Evolutionary conservation across 192 early-diverging fungal species (phyloP).

Genomic region (Borealophlyctis nickersoniae): DNA sequence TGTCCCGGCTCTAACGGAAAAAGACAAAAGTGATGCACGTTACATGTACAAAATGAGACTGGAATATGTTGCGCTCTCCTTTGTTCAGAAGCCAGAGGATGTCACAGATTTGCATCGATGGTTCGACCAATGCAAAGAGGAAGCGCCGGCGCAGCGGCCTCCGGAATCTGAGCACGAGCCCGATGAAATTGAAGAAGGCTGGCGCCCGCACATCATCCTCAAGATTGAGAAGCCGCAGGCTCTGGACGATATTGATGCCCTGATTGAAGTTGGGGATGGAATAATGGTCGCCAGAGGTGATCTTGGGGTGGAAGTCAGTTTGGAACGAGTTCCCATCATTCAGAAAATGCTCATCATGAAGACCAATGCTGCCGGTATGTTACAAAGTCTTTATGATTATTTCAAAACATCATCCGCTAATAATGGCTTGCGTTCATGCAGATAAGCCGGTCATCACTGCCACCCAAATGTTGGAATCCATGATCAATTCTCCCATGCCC

Average conservation of each 20-base stretch:
- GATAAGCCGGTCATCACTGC: slow-evolving; percentile 57
- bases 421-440: slow-evolving; percentile 7
- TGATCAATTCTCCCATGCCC: slow-evolving; percentile 51
- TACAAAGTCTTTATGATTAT: background rate
- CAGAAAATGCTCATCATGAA: slow-evolving; percentile 57
- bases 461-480: slow-evolving; percentile 58
- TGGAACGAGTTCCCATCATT: slow-evolving; percentile 53
- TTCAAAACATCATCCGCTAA: background rate
- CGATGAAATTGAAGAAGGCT: slow-evolving; percentile 39
- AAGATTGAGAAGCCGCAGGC: slow-evolving; percentile 61
- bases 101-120: slow-evolving; percentile 45
- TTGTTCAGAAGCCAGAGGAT: slow-evolving; percentile 50
- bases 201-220: slow-evolving; percentile 53
- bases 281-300: slow-evolving; percentile 63
- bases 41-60: slow-evolving; percentile 47
- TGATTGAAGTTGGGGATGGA: slow-evolving; percentile 47
- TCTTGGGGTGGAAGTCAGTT: slow-evolving; percentile 51
- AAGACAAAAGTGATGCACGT: slow-evolving; percentile 46
- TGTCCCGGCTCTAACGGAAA: slow-evolving; percentile 54
- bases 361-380: slow-evolving; percentile 41
- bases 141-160: slow-evolving; percentile 49
- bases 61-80: slow-evolving; percentile 50
- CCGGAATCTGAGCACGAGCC: slow-evolving; percentile 1
- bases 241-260: slow-evolving; percentile 51
- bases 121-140: slow-evolving; percentile 27